Base-by-base conservation (phyloP, 176 grass and related monocot species). In the Musa acuminata region DNA sequence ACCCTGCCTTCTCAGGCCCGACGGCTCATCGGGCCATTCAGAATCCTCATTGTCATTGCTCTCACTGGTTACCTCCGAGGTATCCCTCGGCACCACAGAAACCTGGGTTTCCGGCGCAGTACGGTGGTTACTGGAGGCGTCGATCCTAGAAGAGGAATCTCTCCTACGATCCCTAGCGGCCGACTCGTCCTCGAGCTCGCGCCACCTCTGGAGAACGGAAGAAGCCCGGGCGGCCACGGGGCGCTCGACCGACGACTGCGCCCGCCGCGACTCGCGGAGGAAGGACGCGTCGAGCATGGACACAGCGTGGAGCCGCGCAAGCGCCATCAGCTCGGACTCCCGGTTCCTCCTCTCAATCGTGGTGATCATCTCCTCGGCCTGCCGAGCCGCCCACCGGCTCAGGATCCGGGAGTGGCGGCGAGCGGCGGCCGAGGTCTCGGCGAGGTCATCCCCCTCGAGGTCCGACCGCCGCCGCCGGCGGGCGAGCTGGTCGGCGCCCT, bases 201-300 rank as follows among this genome's bases (percentile, higher is more conserved):
- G 78, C 78, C 78, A 80, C 14, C 57, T 57, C 78, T 80, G 78
- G 69, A 80, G 69, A 49, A 80, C 58, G 23, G 78, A 80, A 8
- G 78, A 72, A 0, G 89, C 85, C 25, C 87, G 85, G 55, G 85
- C 80, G 49, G 80, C 69, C 60, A 75, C 80, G 52, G 71, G 76
- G 48, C 77, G 80, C 72, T 86, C 89, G 22, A 80, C 58, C 43
- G 87, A 85, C 9, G 87, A 90, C 66, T 79, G 70, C 78, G 55
- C 74, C 27, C 76, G 16, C 16, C 14, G 54, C 35, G 49, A 67
- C 71, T 9, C 82, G 57, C 53, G 80, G 53, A 89, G 84, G 74
- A 87, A 89, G 57, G 90, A 89, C 9, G 90, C 87, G 77, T 96
- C 87, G 53, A 96, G 89, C 87, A 90, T 96, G 77, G 93, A 92